Conservation (phyloP, 306 rosid genomes). For the Trifolium subterraneum region DNA sequence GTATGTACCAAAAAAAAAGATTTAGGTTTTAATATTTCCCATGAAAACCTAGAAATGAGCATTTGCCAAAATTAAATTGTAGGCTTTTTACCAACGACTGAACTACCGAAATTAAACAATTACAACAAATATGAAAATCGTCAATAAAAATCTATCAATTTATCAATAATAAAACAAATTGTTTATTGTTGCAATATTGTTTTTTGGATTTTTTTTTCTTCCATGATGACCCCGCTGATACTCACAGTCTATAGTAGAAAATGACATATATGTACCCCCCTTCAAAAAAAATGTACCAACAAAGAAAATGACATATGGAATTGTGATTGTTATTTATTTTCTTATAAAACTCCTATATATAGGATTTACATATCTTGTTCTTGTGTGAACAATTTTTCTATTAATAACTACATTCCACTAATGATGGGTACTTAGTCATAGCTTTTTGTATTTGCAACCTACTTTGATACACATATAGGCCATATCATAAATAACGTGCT, state of each 20-base stretch:
- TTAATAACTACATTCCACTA: slow-evolving; percentile 35
- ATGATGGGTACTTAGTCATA: neutral
- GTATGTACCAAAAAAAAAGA: no score
- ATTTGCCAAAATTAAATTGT: neutral
- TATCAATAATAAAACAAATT: neutral
- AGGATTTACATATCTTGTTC: slow-evolving; percentile 23
- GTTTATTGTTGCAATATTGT: neutral
- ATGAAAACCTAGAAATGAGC: neutral
- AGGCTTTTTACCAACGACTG: no score
- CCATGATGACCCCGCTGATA: slow-evolving; percentile 8
- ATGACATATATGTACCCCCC: no score
- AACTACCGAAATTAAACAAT: no score
- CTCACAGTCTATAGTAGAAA: slow-evolving; percentile 30
- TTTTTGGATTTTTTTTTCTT: slow-evolving; percentile 28
- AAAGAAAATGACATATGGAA: slow-evolving; percentile 39
- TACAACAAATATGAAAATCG: neutral
- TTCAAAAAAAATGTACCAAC: no score
- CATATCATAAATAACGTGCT: slow-evolving; percentile 3
- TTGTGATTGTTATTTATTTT: neutral
- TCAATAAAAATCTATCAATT: neutral
- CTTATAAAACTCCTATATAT: neutral
- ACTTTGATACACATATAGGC: neutral
- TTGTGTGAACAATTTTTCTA: slow-evolving; percentile 13
- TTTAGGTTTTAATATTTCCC: no score
- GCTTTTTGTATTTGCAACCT: neutral